Evolutionary conservation across 805 yeast species (phyloP), one percentile per base, ranked within the genome.

Genomic region (Myxozyma kluyveri): DNA sequence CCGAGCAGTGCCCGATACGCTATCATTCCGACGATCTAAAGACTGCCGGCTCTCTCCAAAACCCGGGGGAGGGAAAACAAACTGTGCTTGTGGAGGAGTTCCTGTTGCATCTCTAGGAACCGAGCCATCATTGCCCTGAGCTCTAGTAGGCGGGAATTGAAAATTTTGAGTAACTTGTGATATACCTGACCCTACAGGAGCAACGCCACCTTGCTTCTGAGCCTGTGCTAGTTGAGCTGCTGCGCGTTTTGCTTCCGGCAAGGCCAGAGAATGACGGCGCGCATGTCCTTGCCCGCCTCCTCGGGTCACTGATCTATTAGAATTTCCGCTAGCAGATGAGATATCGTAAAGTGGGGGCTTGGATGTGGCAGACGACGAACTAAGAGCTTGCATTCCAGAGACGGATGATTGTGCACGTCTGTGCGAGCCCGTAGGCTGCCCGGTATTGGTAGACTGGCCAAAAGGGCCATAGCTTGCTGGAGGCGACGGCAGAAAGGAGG

Each of bases 241-340:
- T n/a, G 97, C 97, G 61, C 84, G 84, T 63, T 87, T 89, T 10
- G 98, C 98, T 70, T 91, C 99, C 47, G 83, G 83, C 52, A 91
- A 75, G 1, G 95, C 97, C 54, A 91, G 73, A 0, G 97, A 89
- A 67, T 91, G 98, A 67, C 99, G 81, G 72, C 99, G 82, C 38
- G 76, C 73, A 67, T 91, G 99, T 32, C 97, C 96, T 32, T 21
- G 45, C 3, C 47, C 54, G 14, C 41, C 37, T 35, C 47, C 51
- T 3, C 52, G 55, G 9, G 33, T 9, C 12, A 9, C 33, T 29
- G 33, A 29, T 29, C 33, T 29, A 14, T 29, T 29, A 29, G 14
- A 9, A 9, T 14, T 14, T 14, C 12, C 9, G 14, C 14, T 29
- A 29, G 33, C 33, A 29, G 33, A 14, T n/a, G n/a, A n/a, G n/a